Evolutionary conservation across 2,329 filamentous ascomycete genomes (phyloP), one percentile per base, ranked within the genome.

Genomic region (Lachnellula hyalina): DNA sequence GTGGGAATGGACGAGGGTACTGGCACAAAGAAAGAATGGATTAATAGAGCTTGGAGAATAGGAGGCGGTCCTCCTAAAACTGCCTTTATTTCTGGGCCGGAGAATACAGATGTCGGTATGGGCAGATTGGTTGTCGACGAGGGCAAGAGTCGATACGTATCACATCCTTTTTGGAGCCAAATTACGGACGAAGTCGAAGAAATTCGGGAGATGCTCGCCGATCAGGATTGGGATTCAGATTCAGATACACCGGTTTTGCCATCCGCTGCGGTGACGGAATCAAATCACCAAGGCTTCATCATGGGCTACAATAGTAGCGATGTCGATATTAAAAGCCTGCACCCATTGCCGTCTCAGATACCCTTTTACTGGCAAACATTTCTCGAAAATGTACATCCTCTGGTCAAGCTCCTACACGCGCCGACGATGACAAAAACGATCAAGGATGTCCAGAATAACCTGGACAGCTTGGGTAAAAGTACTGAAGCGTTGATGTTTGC

Each of bases 81-180:
- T 12, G 48, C 52, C 8, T 63, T 56, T 40, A 49, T 4, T 67
- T 73, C 2, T 79, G 72, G 45, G 75, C 82, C 52, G 86, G 57
- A 15, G 40, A 28, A 15, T 9, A 40, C 12, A 28, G 44, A 21
- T 15, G 19, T 19, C 19, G 59, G 61, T 19, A 88, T 69, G 86
- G 68, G 87, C 2, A 76, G 86, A 34, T 70, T 92, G 51, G 85
- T 91, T 0, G 72, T 90, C 36, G 85, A 86, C 58, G 85, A 90
- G 55, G 77, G 78, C 53, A 82, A 81, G 56, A 84, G 82, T 53
- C 76, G 86, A 67, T 92, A 91, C 67, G 82, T 92, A 61, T 89
- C 86, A 72, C 89, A 83, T 68, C 85, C 82, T 6, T 89, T 91
- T 65, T 90, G 86, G 86, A 61, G 86, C 19, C 88, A 82, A 58